phyloP scores from a whole-genome alignment of 208 protist genomes.

The Acanthamoeba culbertsoni region DNA sequence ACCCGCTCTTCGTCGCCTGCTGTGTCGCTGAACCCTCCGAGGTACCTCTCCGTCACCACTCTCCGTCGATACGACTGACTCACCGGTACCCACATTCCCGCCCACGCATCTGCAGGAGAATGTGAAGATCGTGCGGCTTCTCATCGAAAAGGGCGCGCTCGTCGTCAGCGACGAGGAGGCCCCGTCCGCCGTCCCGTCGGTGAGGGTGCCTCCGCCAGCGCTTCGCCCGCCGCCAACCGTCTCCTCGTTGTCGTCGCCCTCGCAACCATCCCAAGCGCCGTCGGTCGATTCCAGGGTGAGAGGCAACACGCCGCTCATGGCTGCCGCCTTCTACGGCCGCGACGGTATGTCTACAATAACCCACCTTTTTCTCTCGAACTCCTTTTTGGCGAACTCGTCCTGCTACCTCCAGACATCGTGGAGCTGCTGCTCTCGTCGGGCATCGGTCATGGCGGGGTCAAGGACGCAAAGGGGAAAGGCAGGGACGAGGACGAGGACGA shows the following conservation, averaged over 20 bases:
- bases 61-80: not conserved
- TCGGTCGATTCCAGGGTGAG: not conserved
- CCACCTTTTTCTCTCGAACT: not conserved
- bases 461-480: not conserved
- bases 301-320: slow-evolving; percentile 48
- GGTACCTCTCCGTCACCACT: not conserved
- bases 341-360: not conserved
- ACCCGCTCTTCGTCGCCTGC: not conserved
- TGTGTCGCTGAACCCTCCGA: not conserved
- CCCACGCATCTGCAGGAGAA: not conserved
- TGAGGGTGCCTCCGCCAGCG: not conserved
- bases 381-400: not conserved
- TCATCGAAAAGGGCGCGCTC: not conserved
- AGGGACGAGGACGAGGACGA: not conserved
- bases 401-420: not conserved
- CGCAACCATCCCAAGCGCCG: no score
- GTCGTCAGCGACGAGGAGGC: not conserved
- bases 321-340: slow-evolving; percentile 9
- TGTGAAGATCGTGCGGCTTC: not conserved
- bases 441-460: not conserved
- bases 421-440: not conserved
- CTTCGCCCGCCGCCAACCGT: no score
- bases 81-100: not conserved
- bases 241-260: no score
- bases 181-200: not conserved